A percentile compares a stretch with the other conserved stretches of the same genome.
Evolutionary conservation across 768 basidiomycete species (phyloP).

Genomic region (Imleria badia): DNA sequence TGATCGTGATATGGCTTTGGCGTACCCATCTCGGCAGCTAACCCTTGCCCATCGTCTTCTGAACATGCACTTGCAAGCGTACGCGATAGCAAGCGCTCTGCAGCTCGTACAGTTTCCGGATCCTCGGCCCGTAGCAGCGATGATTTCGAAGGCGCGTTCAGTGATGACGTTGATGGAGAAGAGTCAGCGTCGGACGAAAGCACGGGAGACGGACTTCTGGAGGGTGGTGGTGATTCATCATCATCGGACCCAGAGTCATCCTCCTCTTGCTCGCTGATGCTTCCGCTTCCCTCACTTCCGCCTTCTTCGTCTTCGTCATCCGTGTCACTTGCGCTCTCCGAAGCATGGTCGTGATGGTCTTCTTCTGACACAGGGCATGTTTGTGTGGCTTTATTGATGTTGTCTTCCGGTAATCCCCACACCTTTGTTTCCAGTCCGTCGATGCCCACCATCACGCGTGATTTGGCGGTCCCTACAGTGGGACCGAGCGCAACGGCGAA

Average conservation of each 20-base stretch:
- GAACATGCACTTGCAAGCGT: constrained; percentile 45
- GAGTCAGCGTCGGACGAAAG: constrained; percentile 18
- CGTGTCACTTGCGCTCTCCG: background rate
- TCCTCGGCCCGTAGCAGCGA: constrained; percentile 26
- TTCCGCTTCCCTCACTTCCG: constrained; percentile 1
- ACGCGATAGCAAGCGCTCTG: constrained; percentile 44
- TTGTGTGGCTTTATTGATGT: constrained; percentile 31
- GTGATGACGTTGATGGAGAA: constrained; percentile 27
- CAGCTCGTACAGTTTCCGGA: constrained; percentile 33
- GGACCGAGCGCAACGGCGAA: constrained; percentile 68
- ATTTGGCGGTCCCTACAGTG: constrained; percentile 57
- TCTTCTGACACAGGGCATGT: background rate
- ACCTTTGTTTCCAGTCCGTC: constrained; percentile 58
- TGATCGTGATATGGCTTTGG: background rate
- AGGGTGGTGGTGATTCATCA: constrained; percentile 14
- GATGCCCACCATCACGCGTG: constrained; percentile 59
- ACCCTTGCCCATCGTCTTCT: constrained; percentile 38
- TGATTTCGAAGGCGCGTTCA: background rate
- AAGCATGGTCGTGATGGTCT: background rate
- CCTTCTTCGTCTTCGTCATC: constrained; percentile 5
- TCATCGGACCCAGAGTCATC: constrained; percentile 7
- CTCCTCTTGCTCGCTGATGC: constrained; percentile 9
- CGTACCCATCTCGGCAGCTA: constrained; percentile 43
- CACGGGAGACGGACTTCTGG: constrained; percentile 28
- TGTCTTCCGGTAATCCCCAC: constrained; percentile 25